A percentile compares a stretch with the other conserved stretches of the same genome.
phyloP scores from a whole-genome alignment of 768 basidiomycete genomes.

The Zangia roseola region DNA sequence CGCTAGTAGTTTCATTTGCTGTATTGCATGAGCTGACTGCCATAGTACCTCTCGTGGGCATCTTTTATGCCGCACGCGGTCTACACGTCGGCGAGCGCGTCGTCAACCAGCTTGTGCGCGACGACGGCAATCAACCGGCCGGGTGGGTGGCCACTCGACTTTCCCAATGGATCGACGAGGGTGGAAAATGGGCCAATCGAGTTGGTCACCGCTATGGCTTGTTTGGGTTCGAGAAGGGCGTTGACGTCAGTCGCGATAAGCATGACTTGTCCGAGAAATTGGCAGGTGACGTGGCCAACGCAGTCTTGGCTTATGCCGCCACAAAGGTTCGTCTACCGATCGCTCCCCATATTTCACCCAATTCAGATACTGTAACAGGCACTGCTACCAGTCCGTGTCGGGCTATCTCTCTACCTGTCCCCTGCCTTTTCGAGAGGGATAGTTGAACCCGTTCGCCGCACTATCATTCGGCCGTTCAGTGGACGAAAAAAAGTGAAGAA shows the following conservation, averaged over 20 bases:
- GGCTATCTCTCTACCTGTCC: conserved; percentile 65
- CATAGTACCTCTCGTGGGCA: conserved; percentile 65
- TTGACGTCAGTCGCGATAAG: conserved; percentile 2
- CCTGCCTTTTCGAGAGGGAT: conserved; percentile 68
- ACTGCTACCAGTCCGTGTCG: conserved; percentile 70
- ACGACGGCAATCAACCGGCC: conserved; percentile 15
- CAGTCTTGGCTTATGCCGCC: conserved; percentile 74
- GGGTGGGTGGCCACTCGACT: conserved; percentile 46
- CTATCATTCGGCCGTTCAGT: conserved; percentile 20
- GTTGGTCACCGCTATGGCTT: conserved; percentile 78
- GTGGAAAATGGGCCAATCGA: conserved; percentile 65
- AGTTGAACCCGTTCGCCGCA: conserved; percentile 58
- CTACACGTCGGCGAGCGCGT: conserved; percentile 69
- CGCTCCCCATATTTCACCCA: neutral
- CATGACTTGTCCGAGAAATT: conserved; percentile 38
- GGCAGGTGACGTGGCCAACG: conserved; percentile 80
- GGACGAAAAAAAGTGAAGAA: neutral
- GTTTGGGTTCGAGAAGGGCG: conserved; percentile 70
- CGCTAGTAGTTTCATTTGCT: conserved; percentile 74
- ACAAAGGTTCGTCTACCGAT: conserved; percentile 59
- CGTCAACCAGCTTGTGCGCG: conserved; percentile 40
- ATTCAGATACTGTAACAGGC: conserved; percentile 44
- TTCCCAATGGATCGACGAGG: conserved; percentile 71
- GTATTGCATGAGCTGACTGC: conserved; percentile 87
- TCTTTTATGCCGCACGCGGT: conserved; percentile 69